Base-by-base conservation (phyloP, 1,284 basidiomycete genomes). In the Cryptococcus sp. region DNA sequence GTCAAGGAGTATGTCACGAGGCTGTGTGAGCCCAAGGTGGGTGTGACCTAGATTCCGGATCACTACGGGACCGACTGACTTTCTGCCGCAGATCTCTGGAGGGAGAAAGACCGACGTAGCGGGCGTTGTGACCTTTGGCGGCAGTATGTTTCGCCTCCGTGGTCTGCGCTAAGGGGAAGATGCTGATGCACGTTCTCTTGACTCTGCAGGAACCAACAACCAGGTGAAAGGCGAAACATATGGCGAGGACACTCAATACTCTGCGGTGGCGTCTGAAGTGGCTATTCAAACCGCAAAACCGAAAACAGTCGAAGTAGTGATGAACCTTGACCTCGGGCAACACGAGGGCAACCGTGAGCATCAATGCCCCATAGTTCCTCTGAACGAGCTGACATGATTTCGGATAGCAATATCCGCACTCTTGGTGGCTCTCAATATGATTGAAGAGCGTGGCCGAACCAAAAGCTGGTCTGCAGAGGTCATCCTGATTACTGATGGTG, bases 61-160 rank as follows among this genome's bases (percentile, higher is more conserved):
- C 24, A 13, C 40, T 42, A 11, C 9, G 39, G 33, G 20, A 28
- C 13, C n/a, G 13, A 38, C 18, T 5, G 18, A 20, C 24, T 2
- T 28, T 5, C 3, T 28, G 13, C 37, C 55, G n/a, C 63, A 93
- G 91, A 91, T 96, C 59, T 91, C 86, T 70, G 85, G 88, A 63
- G 88, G 86, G 5, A 81, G 92, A 44, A 96, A 96, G 79, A 95
- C 93, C 11, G 92, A 95, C 68, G 85, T 89, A 66, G 91, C 91
- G 68, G 89, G 88, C 18, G 83, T 97, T 36, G 82, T 95, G 46
- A 78, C 87, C 4, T 93, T 91, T 68, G 92, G 92, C 13, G 85
- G 89, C 72, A 82, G 47, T 49, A 23, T 37, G 47, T 23, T 16
- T n/a, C 9, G 28, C 9, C 4, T 4, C 28, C 9, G 28, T 5